phyloP scores from a whole-genome alignment of 192 early-diverging fungal species.

The Dissophora ornata region DNA sequence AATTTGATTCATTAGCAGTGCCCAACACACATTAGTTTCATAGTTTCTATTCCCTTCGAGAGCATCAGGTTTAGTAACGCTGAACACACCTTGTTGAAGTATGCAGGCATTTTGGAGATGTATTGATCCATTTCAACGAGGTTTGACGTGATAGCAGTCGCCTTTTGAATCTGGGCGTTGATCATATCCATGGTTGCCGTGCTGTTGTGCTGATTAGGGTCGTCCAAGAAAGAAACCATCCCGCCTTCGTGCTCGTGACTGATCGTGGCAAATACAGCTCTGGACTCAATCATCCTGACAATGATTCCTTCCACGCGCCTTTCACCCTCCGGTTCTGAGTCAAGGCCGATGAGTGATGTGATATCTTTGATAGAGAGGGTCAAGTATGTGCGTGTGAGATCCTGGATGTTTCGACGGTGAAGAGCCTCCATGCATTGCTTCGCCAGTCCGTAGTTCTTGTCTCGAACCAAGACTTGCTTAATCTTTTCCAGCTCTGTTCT shows the following conservation, averaged over 20 bases:
- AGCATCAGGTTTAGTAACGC: neutral
- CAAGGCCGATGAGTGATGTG: conserved; percentile 63
- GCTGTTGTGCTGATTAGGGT: conserved; percentile 60
- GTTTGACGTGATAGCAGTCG: conserved; percentile 36
- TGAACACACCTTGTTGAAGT: conserved; percentile 35
- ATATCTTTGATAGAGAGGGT: conserved; percentile 81
- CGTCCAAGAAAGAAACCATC: conserved; percentile 81
- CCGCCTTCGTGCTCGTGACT: conserved; percentile 58
- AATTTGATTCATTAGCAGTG: neutral
- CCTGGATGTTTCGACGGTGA: conserved; percentile 70
- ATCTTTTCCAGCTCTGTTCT: conserved; percentile 57
- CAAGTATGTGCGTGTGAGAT: conserved; percentile 80
- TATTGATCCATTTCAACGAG: conserved; percentile 42
- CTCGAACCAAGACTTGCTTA: conserved; percentile 49
- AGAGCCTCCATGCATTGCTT: conserved; percentile 59
- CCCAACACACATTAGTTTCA: neutral
- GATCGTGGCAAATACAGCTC: conserved; percentile 62
- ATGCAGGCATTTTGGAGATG: conserved; percentile 41
- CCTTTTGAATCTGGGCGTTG: conserved; percentile 58
- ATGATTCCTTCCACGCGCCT: conserved; percentile 66
- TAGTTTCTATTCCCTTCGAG: too few species aligned
- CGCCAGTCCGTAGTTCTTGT: conserved; percentile 74
- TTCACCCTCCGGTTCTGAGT: conserved; percentile 42
- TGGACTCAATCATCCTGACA: conserved; percentile 68
- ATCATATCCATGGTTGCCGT: conserved; percentile 57